Evolutionary conservation across 2,329 filamentous ascomycete genomes (phyloP).

Genomic region (Xenoacremonium recifei): DNA sequence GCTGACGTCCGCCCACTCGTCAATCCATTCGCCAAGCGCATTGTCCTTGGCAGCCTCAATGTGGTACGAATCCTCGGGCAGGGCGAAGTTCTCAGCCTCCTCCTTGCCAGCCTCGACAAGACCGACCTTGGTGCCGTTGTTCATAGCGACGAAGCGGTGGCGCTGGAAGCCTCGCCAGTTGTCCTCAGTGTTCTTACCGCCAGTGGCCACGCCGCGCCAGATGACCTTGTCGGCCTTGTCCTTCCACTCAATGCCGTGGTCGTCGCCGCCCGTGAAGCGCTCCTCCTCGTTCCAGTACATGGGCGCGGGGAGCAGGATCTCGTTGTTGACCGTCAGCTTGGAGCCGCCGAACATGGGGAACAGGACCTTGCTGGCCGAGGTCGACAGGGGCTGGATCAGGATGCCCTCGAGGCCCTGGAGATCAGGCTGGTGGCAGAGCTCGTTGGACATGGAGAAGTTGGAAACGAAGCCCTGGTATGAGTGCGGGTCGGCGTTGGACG

Average conservation of each 20-base stretch:
- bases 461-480: conserved; percentile 54
- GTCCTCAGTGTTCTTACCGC: conserved; percentile 54
- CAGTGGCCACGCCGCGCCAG: conserved; percentile 68
- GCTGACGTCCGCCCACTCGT: conserved; percentile 47
- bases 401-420: conserved; percentile 63
- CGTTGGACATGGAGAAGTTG: conserved; percentile 59
- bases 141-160: conserved; percentile 72
- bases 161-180: conserved; percentile 75
- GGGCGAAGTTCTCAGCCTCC: conserved; percentile 50
- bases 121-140: conserved; percentile 61
- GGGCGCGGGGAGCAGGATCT: conserved; percentile 66
- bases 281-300: conserved; percentile 67
- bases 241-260: conserved; percentile 54
- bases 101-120: conserved; percentile 44
- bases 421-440: conserved; percentile 66
- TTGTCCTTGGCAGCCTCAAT: conserved; percentile 44
- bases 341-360: conserved; percentile 68
- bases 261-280: conserved; percentile 57
- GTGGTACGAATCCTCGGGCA: conserved; percentile 48
- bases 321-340: conserved; percentile 67
- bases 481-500: conserved; percentile 46
- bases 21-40: conserved; percentile 49
- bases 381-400: conserved; percentile 59
- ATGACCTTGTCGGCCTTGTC: conserved; percentile 54
- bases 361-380: conserved; percentile 54